Percentiles rank a stretch among this genome's conserved stretches.
phyloP scores from a whole-genome alignment of 1,284 basidiomycete species.

The Sutorius eximius region DNA sequence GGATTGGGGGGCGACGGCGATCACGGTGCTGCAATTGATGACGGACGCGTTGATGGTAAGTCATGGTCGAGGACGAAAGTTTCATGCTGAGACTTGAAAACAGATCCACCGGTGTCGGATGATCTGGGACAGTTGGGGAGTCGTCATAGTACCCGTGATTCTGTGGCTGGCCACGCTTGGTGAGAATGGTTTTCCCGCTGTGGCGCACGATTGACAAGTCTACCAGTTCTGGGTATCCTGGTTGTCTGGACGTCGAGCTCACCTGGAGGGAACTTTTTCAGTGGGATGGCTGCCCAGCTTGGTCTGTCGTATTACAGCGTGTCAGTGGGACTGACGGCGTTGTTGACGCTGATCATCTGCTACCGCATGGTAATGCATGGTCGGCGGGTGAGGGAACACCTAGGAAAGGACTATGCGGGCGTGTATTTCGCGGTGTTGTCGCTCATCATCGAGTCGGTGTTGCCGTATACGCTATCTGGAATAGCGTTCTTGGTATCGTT shows the following conservation, averaged over 20 bases:
- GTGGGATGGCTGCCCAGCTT: constrained; percentile 16
- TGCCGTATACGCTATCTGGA: constrained; percentile 31
- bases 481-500: constrained; percentile 28
- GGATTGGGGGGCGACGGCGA: constrained; percentile 21
- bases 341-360: constrained; percentile 26
- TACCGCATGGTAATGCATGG: constrained; percentile 23
- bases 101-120: constrained; percentile 27
- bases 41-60: constrained; percentile 31
- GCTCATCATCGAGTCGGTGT: constrained; percentile 28
- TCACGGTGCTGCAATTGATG: constrained; percentile 25
- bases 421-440: constrained; percentile 23
- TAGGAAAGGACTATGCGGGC: constrained; percentile 22
- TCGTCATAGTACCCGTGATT: constrained; percentile 20
- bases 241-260: constrained; percentile 16
- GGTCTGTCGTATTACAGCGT: constrained; percentile 27
- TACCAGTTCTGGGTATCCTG: constrained; percentile 23
- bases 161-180: constrained; percentile 29
- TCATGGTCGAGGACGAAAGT: no score
- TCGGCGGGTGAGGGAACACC: constrained; percentile 5
- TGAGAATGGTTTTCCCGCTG: constrained; percentile 5
- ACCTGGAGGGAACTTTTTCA: constrained; percentile 25
- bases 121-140: constrained; percentile 16
- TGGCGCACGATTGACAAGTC: not conserved
- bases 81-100: not conserved
- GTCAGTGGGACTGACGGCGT: constrained; percentile 24